Percentiles rank a stretch among this genome's conserved stretches.
Evolutionary conservation across 2,329 filamentous ascomycete genomes (phyloP).

Genomic region (Calonectria henricotiae): DNA sequence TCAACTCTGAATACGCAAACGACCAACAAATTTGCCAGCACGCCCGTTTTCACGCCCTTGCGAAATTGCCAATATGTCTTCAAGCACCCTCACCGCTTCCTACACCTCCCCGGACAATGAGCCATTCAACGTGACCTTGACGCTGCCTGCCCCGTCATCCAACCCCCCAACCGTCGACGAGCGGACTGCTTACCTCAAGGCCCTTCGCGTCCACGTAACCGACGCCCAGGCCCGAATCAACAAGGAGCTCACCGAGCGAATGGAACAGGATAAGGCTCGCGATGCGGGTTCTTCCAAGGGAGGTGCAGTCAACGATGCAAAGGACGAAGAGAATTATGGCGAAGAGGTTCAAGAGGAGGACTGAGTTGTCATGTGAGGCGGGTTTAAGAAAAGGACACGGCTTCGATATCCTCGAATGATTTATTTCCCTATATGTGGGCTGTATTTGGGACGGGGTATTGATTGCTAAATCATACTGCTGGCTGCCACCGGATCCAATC

Average conservation of each 20-base stretch:
- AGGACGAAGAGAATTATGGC: constrained; percentile 86
- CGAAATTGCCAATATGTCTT: constrained; percentile 27
- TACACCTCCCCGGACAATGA: constrained; percentile 71
- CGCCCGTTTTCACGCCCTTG: constrained; percentile 7
- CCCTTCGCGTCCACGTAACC: constrained; percentile 72
- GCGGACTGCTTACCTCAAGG: constrained; percentile 74
- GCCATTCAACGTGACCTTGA: constrained; percentile 63
- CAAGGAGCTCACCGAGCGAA: constrained; percentile 78
- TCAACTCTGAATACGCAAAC: constrained; percentile 28
- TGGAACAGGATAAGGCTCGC: constrained; percentile 80
- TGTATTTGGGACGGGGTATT: constrained; percentile 47
- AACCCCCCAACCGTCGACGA: constrained; percentile 59
- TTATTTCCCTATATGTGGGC: constrained; percentile 27
- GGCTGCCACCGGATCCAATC: constrained; percentile 42
- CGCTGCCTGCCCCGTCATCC: constrained; percentile 58
- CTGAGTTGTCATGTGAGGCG: constrained; percentile 39
- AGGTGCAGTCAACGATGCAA: constrained; percentile 66
- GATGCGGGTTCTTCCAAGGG: constrained; percentile 56
- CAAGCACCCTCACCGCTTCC: constrained; percentile 62
- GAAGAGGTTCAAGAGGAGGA: constrained; percentile 82
- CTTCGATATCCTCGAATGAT: constrained; percentile 21
- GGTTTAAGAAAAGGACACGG: neutral
- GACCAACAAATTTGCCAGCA: constrained; percentile 40
- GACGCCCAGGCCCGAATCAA: constrained; percentile 80
- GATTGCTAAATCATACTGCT: constrained; percentile 50